Evolutionary conservation across 2,329 filamentous ascomycete species (phyloP).

Genomic region (Neocatenulostroma microsporum): DNA sequence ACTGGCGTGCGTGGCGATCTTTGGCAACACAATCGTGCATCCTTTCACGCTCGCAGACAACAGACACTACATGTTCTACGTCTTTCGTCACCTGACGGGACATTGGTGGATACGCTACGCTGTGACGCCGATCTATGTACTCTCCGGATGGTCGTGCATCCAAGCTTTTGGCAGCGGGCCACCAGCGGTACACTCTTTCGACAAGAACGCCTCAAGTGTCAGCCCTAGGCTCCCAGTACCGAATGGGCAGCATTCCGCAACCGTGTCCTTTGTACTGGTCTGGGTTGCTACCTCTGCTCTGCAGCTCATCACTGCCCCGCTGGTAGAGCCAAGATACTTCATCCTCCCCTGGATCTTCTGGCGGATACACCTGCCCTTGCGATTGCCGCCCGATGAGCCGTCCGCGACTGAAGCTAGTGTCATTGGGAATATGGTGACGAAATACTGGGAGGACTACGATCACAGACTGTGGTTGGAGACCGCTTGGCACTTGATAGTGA

Average conservation of each 20-base stretch:
- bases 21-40: conserved; percentile 86
- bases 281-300: conserved; percentile 65
- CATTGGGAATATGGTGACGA: too few species aligned
- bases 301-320: conserved; percentile 76
- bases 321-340: conserved; percentile 94
- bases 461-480: conserved; percentile 54
- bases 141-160: conserved; percentile 62
- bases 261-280: conserved; percentile 49
- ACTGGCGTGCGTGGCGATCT: conserved; percentile 48
- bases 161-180: conserved; percentile 48
- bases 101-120: conserved; percentile 39
- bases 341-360: conserved; percentile 93
- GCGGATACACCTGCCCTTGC: conserved; percentile 64
- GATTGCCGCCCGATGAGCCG: conserved; percentile 17
- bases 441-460: conserved; percentile 27
- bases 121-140: conserved; percentile 59
- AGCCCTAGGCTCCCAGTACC: conserved; percentile 13
- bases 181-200: background rate
- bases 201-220: background rate
- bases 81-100: conserved; percentile 73
- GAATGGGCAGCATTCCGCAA: conserved; percentile 19
- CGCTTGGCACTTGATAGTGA: conserved; percentile 59
- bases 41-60: conserved; percentile 96
- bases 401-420: too few species aligned
- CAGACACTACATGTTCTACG: conserved; percentile 93